Evolutionary conservation across 257 asterid genomes (phyloP).

Genomic region (Paulownia fortunei): DNA sequence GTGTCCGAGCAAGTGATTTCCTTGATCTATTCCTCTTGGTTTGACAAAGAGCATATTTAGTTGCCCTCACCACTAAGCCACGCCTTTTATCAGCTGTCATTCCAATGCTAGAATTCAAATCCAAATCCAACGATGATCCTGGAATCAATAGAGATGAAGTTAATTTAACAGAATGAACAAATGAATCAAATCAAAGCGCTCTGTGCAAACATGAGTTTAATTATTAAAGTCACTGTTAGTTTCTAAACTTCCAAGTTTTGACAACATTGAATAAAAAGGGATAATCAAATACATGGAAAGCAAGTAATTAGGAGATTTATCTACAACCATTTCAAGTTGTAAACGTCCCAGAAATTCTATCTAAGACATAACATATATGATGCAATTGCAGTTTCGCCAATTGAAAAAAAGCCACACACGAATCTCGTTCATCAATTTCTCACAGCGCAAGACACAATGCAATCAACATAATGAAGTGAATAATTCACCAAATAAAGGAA

Average conservation of each 20-base stretch:
- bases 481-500: neutral
- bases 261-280: neutral
- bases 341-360: too few species aligned
- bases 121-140: slow-evolving; percentile 57
- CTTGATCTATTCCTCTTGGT: slow-evolving; percentile 93
- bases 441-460: neutral
- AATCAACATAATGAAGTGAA: neutral
- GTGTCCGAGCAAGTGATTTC: slow-evolving; percentile 91
- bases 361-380: neutral
- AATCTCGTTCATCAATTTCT: neutral
- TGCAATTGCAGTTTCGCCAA: neutral
- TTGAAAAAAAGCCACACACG: neutral
- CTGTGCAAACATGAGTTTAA: neutral
- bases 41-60: slow-evolving; percentile 70
- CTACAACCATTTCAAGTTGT: too few species aligned
- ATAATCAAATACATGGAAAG: neutral
- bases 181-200: neutral
- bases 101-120: slow-evolving; percentile 42
- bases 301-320: too few species aligned
- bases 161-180: neutral
- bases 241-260: neutral
- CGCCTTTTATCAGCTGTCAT: slow-evolving; percentile 44
- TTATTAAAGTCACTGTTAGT: neutral
- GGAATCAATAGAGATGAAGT: neutral
- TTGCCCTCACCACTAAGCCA: slow-evolving; percentile 71